phyloP scores from a whole-genome alignment of 805 yeast species.

The Saccharomycopsis sp. region DNA sequence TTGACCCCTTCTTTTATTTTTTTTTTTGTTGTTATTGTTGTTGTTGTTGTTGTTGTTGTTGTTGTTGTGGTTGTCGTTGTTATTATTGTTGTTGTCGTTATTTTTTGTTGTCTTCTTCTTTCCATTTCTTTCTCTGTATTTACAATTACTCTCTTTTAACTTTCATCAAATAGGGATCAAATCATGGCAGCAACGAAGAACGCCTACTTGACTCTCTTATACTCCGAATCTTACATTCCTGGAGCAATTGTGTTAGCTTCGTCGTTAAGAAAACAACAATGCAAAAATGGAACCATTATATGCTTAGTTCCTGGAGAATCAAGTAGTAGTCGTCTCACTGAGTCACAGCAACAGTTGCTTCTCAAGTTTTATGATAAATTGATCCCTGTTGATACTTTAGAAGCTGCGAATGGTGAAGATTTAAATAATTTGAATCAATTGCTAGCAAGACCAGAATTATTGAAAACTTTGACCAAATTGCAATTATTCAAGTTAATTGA shows the following conservation, averaged over 20 bases:
- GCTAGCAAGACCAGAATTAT: slow-evolving; percentile 45
- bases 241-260: slow-evolving; percentile 49
- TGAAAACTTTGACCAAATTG: slow-evolving; percentile 44
- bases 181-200: too few relatives aligned
- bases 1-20: too few relatives aligned
- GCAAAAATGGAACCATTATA: neutral
- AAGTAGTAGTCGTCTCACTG: neutral
- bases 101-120: slow-evolving; percentile 8
- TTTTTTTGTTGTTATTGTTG: neutral
- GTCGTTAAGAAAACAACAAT: slow-evolving; percentile 24
- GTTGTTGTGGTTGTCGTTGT: slow-evolving; percentile 21
- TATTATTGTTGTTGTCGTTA: slow-evolving; percentile 21
- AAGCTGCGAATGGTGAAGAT: slow-evolving; percentile 4
- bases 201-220: slow-evolving; percentile 44
- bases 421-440: slow-evolving; percentile 17
- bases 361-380: slow-evolving; percentile 11
- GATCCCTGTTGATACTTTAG: slow-evolving; percentile 10
- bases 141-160: neutral
- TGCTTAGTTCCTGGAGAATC: slow-evolving; percentile 9
- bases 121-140: neutral
- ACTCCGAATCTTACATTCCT: slow-evolving; percentile 45
- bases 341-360: slow-evolving; percentile 1
- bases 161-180: neutral
- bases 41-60: neutral
- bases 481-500: slow-evolving; percentile 41